Conservation (phyloP, 441 rosid species). For the Pelargonium citronellum region DNA sequence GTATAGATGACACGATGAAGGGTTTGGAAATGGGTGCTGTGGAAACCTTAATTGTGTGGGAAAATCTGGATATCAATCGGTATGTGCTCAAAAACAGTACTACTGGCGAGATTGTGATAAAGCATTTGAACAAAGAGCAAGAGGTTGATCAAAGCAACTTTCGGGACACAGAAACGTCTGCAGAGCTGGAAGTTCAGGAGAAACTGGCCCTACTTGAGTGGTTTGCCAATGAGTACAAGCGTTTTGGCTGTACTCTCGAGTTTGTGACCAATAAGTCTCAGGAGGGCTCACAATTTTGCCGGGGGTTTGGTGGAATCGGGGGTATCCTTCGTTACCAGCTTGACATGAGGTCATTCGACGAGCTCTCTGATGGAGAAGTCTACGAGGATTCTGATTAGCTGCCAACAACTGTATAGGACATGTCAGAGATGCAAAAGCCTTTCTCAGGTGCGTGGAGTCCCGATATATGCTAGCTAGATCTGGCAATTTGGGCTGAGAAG, state of each 20-base stretch:
- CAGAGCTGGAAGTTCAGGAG: constrained; percentile 15
- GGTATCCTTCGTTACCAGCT: constrained; percentile 19
- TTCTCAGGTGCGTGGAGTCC: too few relatives aligned
- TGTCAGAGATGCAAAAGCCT: too few relatives aligned
- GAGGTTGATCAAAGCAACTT: constrained; percentile 19
- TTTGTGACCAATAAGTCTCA: constrained; percentile 18
- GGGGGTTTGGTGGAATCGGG: constrained; percentile 24
- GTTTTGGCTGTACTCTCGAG: constrained; percentile 17
- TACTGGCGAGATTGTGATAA: constrained; percentile 13
- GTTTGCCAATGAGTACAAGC: constrained; percentile 19
- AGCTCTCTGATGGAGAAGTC: constrained; percentile 12
- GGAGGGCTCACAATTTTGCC: constrained; percentile 23
- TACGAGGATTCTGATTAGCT: constrained; percentile 17
- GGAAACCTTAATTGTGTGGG: constrained; percentile 18
- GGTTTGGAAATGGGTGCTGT: constrained; percentile 20
- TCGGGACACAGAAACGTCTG: constrained; percentile 13
- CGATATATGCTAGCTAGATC: too few relatives aligned
- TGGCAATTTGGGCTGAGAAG: too few relatives aligned
- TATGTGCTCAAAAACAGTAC: constrained; percentile 15
- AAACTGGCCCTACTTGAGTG: constrained; percentile 18
- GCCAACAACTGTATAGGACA: not conserved
- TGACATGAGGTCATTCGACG: constrained; percentile 15
- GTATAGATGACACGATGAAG: constrained; percentile 19
- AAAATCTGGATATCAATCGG: constrained; percentile 18
- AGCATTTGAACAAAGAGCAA: constrained; percentile 20